Percentiles rank a stretch among this genome's conserved stretches.
Evolutionary conservation across 345 rosid species (phyloP).

Genomic region (Draba incana): DNA sequence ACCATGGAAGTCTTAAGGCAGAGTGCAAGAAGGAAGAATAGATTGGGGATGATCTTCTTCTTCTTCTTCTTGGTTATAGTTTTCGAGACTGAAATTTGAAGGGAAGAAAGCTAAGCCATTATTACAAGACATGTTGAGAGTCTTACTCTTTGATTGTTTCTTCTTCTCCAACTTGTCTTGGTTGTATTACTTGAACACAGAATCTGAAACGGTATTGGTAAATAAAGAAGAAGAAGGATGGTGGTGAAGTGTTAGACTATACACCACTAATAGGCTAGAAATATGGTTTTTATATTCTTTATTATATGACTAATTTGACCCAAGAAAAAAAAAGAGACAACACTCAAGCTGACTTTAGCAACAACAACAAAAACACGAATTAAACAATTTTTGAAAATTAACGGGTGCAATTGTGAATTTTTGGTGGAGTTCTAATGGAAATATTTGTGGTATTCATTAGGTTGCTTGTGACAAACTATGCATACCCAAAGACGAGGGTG

Average conservation of each 20-base stretch:
- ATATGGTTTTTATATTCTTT: slow-evolving; percentile 19
- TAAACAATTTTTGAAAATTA: too few relatives aligned
- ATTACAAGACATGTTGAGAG: slow-evolving; percentile 59
- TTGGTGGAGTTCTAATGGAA: too few relatives aligned
- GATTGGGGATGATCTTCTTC: slow-evolving; percentile 48
- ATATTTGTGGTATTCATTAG: too few relatives aligned
- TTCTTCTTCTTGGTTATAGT: slow-evolving; percentile 56
- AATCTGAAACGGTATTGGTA: not conserved
- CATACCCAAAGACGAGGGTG: too few relatives aligned
- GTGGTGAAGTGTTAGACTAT: slow-evolving; percentile 37
- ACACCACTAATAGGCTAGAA: slow-evolving; percentile 31
- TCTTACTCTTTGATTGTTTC: not conserved
- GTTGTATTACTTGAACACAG: slow-evolving; percentile 10
- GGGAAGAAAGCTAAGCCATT: slow-evolving; percentile 89
- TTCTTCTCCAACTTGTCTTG: slow-evolving; percentile 12
- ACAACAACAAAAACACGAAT: too few relatives aligned
- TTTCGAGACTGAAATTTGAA: slow-evolving; percentile 77
- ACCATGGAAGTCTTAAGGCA: slow-evolving; percentile 66
- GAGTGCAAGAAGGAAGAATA: too few relatives aligned
- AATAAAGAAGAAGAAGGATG: slow-evolving; percentile 4
- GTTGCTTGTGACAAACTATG: too few relatives aligned
- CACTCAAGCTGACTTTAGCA: too few relatives aligned
- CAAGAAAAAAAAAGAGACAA: too few relatives aligned
- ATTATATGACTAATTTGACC: slow-evolving; percentile 13
- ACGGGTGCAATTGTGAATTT: too few relatives aligned